Base-by-base conservation (phyloP, 305 asterid genomes). In the Rubia occidens region DNA sequence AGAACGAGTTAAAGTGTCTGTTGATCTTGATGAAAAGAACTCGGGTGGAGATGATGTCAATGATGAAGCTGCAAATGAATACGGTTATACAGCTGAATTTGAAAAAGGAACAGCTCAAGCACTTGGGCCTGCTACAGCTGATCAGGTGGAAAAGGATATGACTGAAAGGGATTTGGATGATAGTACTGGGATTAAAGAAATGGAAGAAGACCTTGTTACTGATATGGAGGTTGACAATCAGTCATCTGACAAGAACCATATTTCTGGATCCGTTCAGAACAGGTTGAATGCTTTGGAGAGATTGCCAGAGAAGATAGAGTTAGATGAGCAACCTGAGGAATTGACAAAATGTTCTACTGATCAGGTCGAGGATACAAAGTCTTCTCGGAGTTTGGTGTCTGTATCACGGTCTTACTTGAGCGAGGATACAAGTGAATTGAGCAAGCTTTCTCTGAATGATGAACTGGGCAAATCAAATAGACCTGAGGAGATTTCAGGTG, bases 61-160 rank as follows among this genome's bases (percentile, higher is more conserved):
- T 79, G 90, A 89, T 61, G 94, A 86, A 66, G 77, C 86, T 79
- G 94, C 95, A 14, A 83, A 83, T 73, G 99, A 91, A 78, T 95
- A 89, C 76, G 96, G 95, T 18, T 95, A 82, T 85, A 84, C 96
- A 60, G 92, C 91, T 45, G 91, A 88, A 75, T 86, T 89, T 60
- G 82, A 88, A 79, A 84, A 88, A 66, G 97, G 99, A 64, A 80
- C 96, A 9, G 87, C 95, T 61, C 99, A 95, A 82, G 96, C 99
- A 17, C 93, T 95, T 56, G 99, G 99, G 24, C 99, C 96, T 3
- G 99, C 99, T 44, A 88, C 91, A 7, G 82, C 87, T 29, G 99
- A 91, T 35, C 99, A 91, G 85, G 79, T 83, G 63, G 90, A 80
- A 58, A 87, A 75, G 60, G 89, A 81, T 74, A 69, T 80, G 24